phyloP scores from a whole-genome alignment of 257 asterid species.

The Solanum sejunctum region DNA sequence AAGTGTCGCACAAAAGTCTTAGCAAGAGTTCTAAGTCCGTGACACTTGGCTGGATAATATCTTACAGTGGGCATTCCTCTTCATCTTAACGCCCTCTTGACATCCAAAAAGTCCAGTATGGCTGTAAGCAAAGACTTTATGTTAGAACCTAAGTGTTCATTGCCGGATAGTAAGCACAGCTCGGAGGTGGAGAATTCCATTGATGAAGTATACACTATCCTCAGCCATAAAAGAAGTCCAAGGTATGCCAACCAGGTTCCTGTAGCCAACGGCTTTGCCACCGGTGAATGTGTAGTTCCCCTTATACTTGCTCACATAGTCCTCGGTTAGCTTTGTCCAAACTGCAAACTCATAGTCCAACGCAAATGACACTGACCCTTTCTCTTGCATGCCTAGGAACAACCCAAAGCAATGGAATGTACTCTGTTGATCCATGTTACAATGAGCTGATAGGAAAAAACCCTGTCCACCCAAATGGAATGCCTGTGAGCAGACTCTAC shows the following conservation, averaged over 20 bases:
- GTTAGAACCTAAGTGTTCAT: neutral
- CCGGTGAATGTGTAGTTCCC: slow-evolving; percentile 8
- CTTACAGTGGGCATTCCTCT: neutral
- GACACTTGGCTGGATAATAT: neutral
- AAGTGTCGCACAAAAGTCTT: too few relatives aligned
- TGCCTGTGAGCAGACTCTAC: slow-evolving; percentile 5
- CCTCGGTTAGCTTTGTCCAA: neutral
- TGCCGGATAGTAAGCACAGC: slow-evolving; percentile 4
- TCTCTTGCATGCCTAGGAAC: slow-evolving; percentile 8
- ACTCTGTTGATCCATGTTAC: slow-evolving; percentile 11
- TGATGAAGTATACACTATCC: slow-evolving; percentile 1
- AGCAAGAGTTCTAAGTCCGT: too few relatives aligned
- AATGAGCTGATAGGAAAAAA: slow-evolving; percentile 6
- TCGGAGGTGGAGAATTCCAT: slow-evolving; percentile 6
- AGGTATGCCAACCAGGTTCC: slow-evolving; percentile 4
- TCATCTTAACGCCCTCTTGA: neutral
- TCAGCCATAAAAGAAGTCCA: slow-evolving; percentile 4
- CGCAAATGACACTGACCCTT: neutral
- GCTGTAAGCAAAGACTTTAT: neutral
- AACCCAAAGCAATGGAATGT: slow-evolving; percentile 6
- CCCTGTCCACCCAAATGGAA: slow-evolving; percentile 13
- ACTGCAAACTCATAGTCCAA: slow-evolving; percentile 10
- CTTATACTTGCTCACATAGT: neutral
- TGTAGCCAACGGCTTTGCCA: slow-evolving; percentile 6
- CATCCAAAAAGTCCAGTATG: neutral